These are phyloP conservation scores for Cladophialophora carrionii DNA, from an alignment of 2,329 filamentous ascomycete genomes.

Conservation along the genomic window DNA sequence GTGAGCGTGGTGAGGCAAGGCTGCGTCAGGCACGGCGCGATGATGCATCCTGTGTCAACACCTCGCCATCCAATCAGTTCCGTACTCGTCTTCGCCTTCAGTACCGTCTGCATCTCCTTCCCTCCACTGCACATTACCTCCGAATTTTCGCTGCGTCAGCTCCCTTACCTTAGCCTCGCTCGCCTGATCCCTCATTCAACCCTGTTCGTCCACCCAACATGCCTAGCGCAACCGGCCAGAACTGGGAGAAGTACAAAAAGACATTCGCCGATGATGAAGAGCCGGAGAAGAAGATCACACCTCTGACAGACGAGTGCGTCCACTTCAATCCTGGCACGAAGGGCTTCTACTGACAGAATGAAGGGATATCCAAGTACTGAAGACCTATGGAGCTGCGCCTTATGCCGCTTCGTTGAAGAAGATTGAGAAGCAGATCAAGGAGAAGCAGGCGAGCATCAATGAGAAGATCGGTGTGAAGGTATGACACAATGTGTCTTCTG, in stretches of 20 bases:
- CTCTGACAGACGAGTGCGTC: constrained; percentile 89
- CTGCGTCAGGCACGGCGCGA: constrained; percentile 19
- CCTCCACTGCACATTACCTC: background rate
- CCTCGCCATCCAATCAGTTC: constrained; percentile 25
- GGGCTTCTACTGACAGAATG: constrained; percentile 42
- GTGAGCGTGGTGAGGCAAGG: background rate
- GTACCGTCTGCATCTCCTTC: constrained; percentile 1
- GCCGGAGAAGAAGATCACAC: constrained; percentile 99
- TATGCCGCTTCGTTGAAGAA: constrained; percentile 94
- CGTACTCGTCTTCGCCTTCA: constrained; percentile 3
- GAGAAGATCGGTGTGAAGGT: constrained; percentile 82
- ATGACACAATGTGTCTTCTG: constrained; percentile 15
- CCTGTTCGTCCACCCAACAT: constrained; percentile 50
- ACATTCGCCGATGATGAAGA: constrained; percentile 94
- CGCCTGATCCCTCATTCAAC: background rate
- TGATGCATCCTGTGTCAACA: constrained; percentile 13
- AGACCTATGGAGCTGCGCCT: constrained; percentile 96
- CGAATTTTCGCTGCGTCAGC: background rate
- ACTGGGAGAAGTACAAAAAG: constrained; percentile 99
- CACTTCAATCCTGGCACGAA: constrained; percentile 1
- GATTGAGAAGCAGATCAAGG: constrained; percentile 98
- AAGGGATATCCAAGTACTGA: constrained; percentile 98
- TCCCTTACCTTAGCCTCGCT: background rate
- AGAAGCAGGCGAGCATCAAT: constrained; percentile 96
- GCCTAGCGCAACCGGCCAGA: constrained; percentile 90